phyloP scores from a whole-genome alignment of 768 basidiomycete genomes.

The Chalciporus chontae region DNA sequence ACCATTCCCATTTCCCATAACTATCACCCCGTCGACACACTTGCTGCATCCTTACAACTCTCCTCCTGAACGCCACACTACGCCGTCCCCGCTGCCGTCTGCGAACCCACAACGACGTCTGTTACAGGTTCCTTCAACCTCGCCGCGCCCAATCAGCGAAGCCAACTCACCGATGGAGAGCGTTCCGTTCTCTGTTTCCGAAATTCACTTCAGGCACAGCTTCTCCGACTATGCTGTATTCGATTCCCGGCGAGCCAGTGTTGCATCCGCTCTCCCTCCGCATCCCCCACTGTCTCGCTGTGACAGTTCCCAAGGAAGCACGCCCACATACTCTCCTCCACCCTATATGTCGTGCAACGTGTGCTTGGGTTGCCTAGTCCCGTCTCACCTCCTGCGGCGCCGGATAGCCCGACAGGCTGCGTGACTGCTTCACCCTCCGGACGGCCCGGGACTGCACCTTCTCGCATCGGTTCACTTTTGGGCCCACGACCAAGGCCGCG shows the following conservation, averaged over 20 bases:
- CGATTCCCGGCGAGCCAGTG: conserved; percentile 33
- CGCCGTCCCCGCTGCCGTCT: conserved; percentile 18
- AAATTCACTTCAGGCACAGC: conserved; percentile 47
- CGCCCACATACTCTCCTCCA: conserved; percentile 14
- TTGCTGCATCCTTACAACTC: conserved; percentile 16
- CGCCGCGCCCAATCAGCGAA: conserved; percentile 26
- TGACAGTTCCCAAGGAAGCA: conserved; percentile 17
- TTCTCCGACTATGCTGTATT: conserved; percentile 27
- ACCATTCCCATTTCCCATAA: conserved; percentile 44
- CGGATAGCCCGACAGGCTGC: not conserved
- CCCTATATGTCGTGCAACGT: conserved; percentile 32
- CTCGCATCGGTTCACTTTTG: conserved; percentile 23
- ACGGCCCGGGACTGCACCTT: conserved; percentile 8
- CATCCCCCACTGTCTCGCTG: conserved; percentile 38
- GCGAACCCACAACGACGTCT: conserved; percentile 8
- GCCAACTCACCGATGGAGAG: conserved; percentile 54
- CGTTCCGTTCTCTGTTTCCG: conserved; percentile 52
- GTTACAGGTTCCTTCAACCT: conserved; percentile 22
- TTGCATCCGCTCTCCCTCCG: conserved; percentile 37
- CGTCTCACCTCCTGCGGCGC: conserved; percentile 1
- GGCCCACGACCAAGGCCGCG: conserved; percentile 32
- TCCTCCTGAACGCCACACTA: conserved; percentile 15
- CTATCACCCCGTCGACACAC: conserved; percentile 42
- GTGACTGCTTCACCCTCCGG: not conserved
- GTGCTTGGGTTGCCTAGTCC: conserved; percentile 26